Base-by-base conservation (phyloP, 805 yeast genomes). In the Pichia insulana region DNA sequence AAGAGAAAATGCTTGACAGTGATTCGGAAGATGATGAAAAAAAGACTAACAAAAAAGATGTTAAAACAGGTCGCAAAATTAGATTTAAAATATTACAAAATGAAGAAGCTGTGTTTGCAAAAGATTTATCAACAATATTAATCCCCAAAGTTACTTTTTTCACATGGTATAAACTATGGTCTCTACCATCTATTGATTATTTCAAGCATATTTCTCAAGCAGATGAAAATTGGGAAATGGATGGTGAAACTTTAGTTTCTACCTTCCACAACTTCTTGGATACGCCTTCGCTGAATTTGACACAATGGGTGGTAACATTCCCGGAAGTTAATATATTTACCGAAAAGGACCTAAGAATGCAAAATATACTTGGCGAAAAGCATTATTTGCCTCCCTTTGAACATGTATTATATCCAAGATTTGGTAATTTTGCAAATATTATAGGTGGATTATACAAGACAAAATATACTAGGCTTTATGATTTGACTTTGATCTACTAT, bases 261-360 rank as follows among this genome's bases (percentile, higher is more conserved):
- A 55, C 67, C 19, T 72, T 74, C 45, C 57, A 58, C 8, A 52
- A 57, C 17, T 52, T 70, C 17, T 26, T 66, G 4, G 51, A 48
- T 27, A 33, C 37, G n/a, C 19, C 38, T 7, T 66, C 33, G 2
- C 66, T 68, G 2, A 68, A 58, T 30, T 55, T 51, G n/a, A 67
- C 43, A 6, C 52, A 58, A 50, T 79, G 94, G 85, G 51, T 87
- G 0, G 77, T 80, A 0, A 49, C 84, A 8, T 88, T 88, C 50
- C 97, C 97, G 0, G 97, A 89, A 59, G 96, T 84, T 4, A 83
- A 83, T 53, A 74, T 83, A 7, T 73, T 75, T 58, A 73, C 79
- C 0, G 65, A 71, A 10, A 71, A 71, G 30, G 68, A 69, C 36
- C 57, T 65, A 36, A 49, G 58, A 52, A 40, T 71, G 33, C 94